Evolutionary conservation across 805 yeast species (phyloP).

Genomic region (Nakazawaea holstii): DNA sequence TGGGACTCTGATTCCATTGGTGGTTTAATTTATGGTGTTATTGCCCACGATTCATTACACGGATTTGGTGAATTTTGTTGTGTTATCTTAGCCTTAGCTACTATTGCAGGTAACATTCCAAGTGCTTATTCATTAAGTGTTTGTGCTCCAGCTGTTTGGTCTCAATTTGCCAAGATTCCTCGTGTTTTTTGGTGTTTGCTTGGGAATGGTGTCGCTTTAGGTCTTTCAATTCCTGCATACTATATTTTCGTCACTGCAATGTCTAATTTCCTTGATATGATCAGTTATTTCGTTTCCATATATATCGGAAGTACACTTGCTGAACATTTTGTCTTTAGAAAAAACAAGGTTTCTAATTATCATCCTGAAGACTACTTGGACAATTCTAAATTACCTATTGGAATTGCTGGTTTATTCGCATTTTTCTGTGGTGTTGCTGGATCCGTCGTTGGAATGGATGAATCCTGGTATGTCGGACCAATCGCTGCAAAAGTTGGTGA

Average conservation of each 20-base stretch:
- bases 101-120: slow-evolving; percentile 29
- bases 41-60: slow-evolving; percentile 24
- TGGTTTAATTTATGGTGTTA: slow-evolving; percentile 26
- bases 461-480: slow-evolving; percentile 30
- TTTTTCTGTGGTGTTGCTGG: slow-evolving; percentile 28
- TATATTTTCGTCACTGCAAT: slow-evolving; percentile 26
- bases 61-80: slow-evolving; percentile 28
- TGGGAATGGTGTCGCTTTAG: slow-evolving; percentile 28
- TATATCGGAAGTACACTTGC: slow-evolving; percentile 27
- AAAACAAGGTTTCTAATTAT: slow-evolving; percentile 16
- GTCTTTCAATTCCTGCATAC: slow-evolving; percentile 30
- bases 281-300: slow-evolving; percentile 28
- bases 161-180: slow-evolving; percentile 25
- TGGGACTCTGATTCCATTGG: slow-evolving; percentile 49
- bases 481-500: slow-evolving; percentile 22
- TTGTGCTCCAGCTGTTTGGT: slow-evolving; percentile 28
- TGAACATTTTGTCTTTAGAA: slow-evolving; percentile 26
- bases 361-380: slow-evolving; percentile 23
- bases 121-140: slow-evolving; percentile 28
- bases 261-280: slow-evolving; percentile 28
- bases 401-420: slow-evolving; percentile 26
- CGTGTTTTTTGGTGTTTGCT: slow-evolving; percentile 29
- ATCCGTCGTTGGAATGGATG: slow-evolving; percentile 28
- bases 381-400: slow-evolving; percentile 23
- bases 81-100: slow-evolving; percentile 27